A percentile compares a stretch with the other conserved stretches of the same genome.
These are phyloP conservation scores for Quercus engelmannii DNA, from an alignment of 306 rosid species.

Conservation along the genomic window DNA sequence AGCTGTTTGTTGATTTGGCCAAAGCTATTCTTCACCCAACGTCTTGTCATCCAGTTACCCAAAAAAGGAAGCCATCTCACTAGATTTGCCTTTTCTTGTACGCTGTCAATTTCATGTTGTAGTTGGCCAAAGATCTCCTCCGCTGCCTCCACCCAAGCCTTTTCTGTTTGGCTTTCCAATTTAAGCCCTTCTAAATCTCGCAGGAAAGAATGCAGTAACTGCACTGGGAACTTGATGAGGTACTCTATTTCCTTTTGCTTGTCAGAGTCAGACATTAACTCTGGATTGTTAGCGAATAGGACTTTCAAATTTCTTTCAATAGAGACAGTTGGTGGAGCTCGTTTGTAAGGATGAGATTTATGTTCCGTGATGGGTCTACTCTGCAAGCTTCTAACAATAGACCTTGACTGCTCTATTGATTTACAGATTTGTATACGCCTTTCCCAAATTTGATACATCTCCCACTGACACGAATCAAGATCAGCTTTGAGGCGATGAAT, in stretches of 20 bases:
- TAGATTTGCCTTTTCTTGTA: background rate
- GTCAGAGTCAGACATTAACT: background rate
- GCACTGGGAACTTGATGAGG: slow-evolving; percentile 7
- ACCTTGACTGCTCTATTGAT: slow-evolving; percentile 20
- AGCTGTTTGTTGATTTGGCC: no score
- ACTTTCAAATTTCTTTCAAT: background rate
- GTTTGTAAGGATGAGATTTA: background rate
- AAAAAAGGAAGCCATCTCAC: background rate
- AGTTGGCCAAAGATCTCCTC: slow-evolving; percentile 8
- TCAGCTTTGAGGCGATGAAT: no score
- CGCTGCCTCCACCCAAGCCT: slow-evolving; percentile 22
- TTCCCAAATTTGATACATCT: background rate
- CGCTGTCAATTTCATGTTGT: background rate
- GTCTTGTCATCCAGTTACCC: background rate
- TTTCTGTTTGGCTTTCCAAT: slow-evolving; percentile 27
- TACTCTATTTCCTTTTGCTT: slow-evolving; percentile 17
- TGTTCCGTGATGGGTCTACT: background rate
- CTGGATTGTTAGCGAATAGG: background rate
- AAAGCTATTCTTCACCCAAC: no score
- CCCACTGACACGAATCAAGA: no score
- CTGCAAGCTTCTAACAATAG: slow-evolving; percentile 3
- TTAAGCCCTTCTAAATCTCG: slow-evolving; percentile 18
- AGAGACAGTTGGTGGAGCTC: background rate
- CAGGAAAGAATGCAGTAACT: slow-evolving; percentile 20
- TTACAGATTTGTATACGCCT: background rate